Base-by-base conservation (phyloP, 768 basidiomycete genomes). In the Clitopilus hobsonii region DNA sequence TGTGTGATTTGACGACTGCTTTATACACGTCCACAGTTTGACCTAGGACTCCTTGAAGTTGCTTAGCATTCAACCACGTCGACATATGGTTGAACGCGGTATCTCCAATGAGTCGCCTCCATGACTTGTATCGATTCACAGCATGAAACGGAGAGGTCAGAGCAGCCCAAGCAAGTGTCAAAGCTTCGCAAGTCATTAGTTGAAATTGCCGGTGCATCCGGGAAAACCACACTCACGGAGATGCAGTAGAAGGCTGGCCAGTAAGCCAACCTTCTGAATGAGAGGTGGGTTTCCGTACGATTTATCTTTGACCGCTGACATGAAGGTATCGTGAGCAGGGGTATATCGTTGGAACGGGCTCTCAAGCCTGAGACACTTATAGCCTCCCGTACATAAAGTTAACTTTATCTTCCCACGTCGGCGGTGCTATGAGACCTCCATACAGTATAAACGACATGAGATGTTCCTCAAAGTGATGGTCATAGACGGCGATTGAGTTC, bases 1-100 rank as follows among this genome's bases (percentile, higher is more conserved):
- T 54, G 13, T 47, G 52, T 27, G 57, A 51, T 56, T 65, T 63
- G 2, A 64, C 55, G 61, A 62, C 66, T 27, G 56, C 29, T 36
- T 52, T 28, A 51, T 71, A 71, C 5, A 57, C 61, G 1, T 52
- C 47, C 23, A 51, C 10, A 18, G 64, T 64, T 2, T 64, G 61
- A 4, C 66, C 67, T 20, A 65, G 53, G 3, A 55, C 5, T 26
- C 38, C 56, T 32, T 68, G 67, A 2, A 71, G 56, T 55, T 69
- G 65, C 13, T 47, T 38, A 16, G 55, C 23, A 38, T 54, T 60
- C 51, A 62, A 27, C 6, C 41, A 30, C 6, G 53, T 20, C 16
- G 55, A 48, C 27, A 62, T 26, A 24, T 58, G 56, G 20, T 58
- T 53, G 51, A 58, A 53, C 1, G 36, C 48, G 16, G 32, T 38